Evolutionary conservation across 1,284 basidiomycete species (phyloP).

Genomic region (Cryptococcus deneoformans): DNA sequence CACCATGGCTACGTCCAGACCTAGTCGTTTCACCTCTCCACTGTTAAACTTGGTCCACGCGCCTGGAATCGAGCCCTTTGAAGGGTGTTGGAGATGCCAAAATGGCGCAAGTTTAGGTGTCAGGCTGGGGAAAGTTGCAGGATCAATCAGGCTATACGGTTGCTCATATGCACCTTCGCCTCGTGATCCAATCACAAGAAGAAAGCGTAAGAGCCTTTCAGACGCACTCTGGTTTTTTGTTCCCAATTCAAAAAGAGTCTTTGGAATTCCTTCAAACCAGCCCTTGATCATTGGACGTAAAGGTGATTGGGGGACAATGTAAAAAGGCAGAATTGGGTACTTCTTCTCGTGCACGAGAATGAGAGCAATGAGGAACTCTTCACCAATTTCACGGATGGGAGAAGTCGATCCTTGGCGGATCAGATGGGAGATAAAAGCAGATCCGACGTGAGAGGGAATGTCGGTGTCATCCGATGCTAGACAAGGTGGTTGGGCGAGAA

Average conservation of each 20-base stretch:
- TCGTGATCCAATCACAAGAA: constrained; percentile 27
- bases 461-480: constrained; percentile 11
- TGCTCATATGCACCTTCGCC: constrained; percentile 17
- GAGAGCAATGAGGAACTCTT: constrained; percentile 69
- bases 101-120: constrained; percentile 62
- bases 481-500: constrained; percentile 57
- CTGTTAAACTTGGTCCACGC: constrained; percentile 66
- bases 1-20: constrained; percentile 53
- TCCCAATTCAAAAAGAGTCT: constrained; percentile 77
- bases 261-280: constrained; percentile 65
- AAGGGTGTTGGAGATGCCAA: constrained; percentile 69
- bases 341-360: constrained; percentile 57
- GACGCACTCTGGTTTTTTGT: constrained; percentile 57
- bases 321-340: constrained; percentile 39
- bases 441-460: constrained; percentile 24
- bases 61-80: constrained; percentile 64
- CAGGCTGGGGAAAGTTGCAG: constrained; percentile 11
- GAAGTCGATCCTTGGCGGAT: constrained; percentile 48
- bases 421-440: constrained; percentile 34
- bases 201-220: constrained; percentile 54
- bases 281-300: constrained; percentile 13
- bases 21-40: constrained; percentile 49
- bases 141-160: constrained; percentile 10
- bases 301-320: constrained; percentile 25
- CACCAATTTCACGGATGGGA: constrained; percentile 50